These are phyloP conservation scores for Tuber brumale DNA, from an alignment of 495 filamentous ascomycete genomes.

Conservation along the genomic window DNA sequence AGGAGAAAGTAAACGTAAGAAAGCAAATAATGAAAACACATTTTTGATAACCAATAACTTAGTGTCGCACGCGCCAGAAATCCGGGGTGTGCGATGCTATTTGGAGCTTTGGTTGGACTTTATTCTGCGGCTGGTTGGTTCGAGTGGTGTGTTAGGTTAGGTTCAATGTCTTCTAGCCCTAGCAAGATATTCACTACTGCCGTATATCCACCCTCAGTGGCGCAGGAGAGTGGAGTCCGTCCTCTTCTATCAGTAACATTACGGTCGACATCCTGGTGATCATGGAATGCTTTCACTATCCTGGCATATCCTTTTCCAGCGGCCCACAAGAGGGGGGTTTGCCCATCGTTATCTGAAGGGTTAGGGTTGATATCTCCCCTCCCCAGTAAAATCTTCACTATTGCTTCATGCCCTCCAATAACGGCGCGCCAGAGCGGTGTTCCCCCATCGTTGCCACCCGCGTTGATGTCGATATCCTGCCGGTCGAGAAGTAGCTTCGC, in stretches of 20 bases:
- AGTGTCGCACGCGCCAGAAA: background rate
- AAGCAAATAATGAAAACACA: background rate
- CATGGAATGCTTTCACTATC: background rate
- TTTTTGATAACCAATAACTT: background rate
- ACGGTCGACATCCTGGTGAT: background rate
- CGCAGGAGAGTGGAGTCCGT: background rate
- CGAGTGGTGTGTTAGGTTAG: background rate
- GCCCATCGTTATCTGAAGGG: background rate
- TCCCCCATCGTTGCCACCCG: background rate
- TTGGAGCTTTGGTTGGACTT: background rate
- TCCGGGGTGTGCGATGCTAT: background rate
- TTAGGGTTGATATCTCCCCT: background rate
- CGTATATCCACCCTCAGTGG: background rate
- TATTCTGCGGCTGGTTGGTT: background rate
- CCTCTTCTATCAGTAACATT: background rate
- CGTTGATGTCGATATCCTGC: background rate
- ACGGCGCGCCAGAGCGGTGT: conserved; percentile 1
- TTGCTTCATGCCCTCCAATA: background rate
- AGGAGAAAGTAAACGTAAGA: background rate
- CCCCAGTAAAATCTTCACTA: background rate
- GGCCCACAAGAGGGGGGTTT: background rate
- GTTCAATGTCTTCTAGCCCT: background rate
- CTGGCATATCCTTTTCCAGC: background rate
- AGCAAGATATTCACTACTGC: background rate
- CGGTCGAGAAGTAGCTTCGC: conserved; percentile 3